These are phyloP conservation scores for Penicillium psychrofluorescens DNA, from an alignment of 495 filamentous ascomycete genomes.

Conservation along the genomic window DNA sequence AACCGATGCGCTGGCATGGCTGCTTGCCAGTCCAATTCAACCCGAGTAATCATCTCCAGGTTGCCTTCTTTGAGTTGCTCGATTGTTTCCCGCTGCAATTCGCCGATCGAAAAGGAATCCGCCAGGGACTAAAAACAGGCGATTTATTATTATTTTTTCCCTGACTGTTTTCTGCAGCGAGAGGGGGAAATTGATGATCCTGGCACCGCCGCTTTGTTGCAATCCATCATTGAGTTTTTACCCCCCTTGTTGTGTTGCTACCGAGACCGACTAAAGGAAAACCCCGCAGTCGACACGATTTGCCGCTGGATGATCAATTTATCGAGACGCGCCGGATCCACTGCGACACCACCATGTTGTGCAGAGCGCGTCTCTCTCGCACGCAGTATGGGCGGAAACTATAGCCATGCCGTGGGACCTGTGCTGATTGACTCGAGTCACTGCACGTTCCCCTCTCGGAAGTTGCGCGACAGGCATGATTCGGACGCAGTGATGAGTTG, in stretches of 20 bases:
- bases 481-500: constrained; percentile 85
- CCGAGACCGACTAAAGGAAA: no score
- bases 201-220: no score
- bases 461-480: constrained; percentile 36
- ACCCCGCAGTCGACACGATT: constrained; percentile 23
- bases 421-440: background rate
- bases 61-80: background rate
- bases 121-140: constrained; percentile 3
- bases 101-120: constrained; percentile 10
- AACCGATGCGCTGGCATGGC: constrained; percentile 86
- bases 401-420: no score
- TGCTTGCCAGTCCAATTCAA: constrained; percentile 64
- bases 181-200: no score
- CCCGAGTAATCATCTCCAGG: constrained; percentile 29
- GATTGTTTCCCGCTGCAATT: constrained; percentile 11
- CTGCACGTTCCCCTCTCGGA: constrained; percentile 7
- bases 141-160: no score
- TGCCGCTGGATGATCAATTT: constrained; percentile 9
- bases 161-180: no score
- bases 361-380: constrained; percentile 17
- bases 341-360: constrained; percentile 27
- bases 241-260: background rate
- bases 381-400: no score
- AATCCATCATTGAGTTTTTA: constrained; percentile 6
- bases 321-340: constrained; percentile 19